A percentile compares a stretch with the other conserved stretches of the same genome.
Conservation (phyloP, 345 rosid genomes). For the Acer yangbiense region DNA sequence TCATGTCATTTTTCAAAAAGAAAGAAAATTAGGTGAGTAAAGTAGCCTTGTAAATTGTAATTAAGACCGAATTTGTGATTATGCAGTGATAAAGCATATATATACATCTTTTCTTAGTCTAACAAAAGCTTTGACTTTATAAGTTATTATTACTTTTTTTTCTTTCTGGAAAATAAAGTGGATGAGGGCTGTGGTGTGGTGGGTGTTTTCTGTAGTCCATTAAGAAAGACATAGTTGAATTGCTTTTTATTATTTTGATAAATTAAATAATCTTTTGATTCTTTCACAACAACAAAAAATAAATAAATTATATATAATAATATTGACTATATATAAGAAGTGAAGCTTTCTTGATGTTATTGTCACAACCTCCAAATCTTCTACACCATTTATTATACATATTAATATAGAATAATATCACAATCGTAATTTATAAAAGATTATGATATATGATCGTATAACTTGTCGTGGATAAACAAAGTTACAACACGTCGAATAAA, state of each 20-base stretch:
- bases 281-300: neutral
- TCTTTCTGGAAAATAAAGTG: neutral
- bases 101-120: neutral
- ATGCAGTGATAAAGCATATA: neutral
- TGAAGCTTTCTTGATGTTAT: neutral
- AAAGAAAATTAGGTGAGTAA: constrained; percentile 11
- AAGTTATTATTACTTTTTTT: neutral
- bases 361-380: neutral
- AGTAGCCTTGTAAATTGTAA: neutral
- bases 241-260: neutral
- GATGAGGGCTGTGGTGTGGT: neutral
- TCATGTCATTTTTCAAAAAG: neutral
- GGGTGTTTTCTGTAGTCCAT: neutral
- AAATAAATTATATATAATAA: neutral
- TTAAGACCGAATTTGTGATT: neutral
- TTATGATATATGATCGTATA: neutral
- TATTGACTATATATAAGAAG: neutral
- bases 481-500: neutral
- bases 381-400: neutral
- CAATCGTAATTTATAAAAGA: neutral
- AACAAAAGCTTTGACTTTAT: neutral
- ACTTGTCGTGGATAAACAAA: neutral
- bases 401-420: neutral
- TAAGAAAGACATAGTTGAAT: neutral
- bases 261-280: neutral